Evolutionary conservation across 371 early-diverging fungal genomes (phyloP).

Genomic region (Choanephora cucurbitarum): DNA sequence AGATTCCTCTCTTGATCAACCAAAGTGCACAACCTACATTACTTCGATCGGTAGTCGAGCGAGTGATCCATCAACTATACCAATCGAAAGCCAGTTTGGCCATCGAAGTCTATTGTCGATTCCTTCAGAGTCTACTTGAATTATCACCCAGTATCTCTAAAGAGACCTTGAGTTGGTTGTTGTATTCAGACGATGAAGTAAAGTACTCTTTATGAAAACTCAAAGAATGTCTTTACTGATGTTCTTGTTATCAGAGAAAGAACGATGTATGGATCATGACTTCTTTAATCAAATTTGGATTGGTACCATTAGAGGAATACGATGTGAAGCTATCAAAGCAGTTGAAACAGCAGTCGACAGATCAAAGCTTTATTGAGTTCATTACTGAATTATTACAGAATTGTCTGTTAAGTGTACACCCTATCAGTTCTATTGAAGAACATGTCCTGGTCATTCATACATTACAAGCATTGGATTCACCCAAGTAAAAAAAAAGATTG

Average conservation of each 20-base stretch:
- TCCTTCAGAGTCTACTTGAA: conserved; percentile 83
- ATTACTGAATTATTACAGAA: conserved; percentile 70
- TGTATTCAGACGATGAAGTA: conserved; percentile 88
- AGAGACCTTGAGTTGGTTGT: conserved; percentile 87
- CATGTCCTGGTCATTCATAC: conserved; percentile 74
- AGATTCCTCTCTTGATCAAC: conserved; percentile 68
- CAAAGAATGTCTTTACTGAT: too few species aligned
- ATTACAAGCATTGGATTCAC: conserved; percentile 55
- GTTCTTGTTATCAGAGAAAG: conserved; percentile 54
- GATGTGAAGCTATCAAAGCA: conserved; percentile 83
- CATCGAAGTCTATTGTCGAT: conserved; percentile 79
- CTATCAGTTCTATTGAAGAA: conserved; percentile 64
- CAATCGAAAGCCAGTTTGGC: conserved; percentile 71
- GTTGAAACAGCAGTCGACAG: conserved; percentile 55
- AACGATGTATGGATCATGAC: conserved; percentile 80
- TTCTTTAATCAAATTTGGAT: conserved; percentile 73
- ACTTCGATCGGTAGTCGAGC: conserved; percentile 81
- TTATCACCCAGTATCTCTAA: conserved; percentile 72
- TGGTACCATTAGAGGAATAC: conserved; percentile 76
- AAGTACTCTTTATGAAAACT: background rate
- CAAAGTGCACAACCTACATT: conserved; percentile 59
- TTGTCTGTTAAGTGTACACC: conserved; percentile 61
- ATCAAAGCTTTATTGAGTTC: conserved; percentile 70
- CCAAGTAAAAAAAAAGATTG: conserved; percentile 46
- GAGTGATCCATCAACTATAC: conserved; percentile 80